Percentiles rank a stretch among this genome's conserved stretches.
Evolutionary conservation across 1,284 basidiomycete species (phyloP).

Genomic region (Cutaneotrichosporon cavernicola): DNA sequence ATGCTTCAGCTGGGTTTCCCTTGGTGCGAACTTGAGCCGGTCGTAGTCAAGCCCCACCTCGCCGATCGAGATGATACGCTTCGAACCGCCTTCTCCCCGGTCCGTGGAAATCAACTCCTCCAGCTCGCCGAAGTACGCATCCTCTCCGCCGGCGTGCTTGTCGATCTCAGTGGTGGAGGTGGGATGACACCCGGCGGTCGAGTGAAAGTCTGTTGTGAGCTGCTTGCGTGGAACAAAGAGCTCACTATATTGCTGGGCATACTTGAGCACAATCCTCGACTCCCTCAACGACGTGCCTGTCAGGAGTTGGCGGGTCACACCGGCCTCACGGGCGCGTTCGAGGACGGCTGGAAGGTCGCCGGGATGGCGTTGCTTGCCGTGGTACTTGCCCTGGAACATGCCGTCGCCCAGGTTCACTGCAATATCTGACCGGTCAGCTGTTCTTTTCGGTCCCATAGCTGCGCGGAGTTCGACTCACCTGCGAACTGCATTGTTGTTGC

Average conservation of each 20-base stretch:
- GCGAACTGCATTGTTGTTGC: slow-evolving; percentile 20
- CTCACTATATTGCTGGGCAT: slow-evolving; percentile 64
- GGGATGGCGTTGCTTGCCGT: slow-evolving; percentile 55
- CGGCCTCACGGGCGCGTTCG: slow-evolving; percentile 62
- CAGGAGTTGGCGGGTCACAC: slow-evolving; percentile 74
- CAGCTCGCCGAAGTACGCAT: slow-evolving; percentile 65
- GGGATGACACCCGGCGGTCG: slow-evolving; percentile 82
- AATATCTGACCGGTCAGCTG: slow-evolving; percentile 50
- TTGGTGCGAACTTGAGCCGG: slow-evolving; percentile 67
- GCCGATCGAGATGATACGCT: slow-evolving; percentile 72
- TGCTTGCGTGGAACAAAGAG: neutral
- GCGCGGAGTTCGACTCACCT: slow-evolving; percentile 4
- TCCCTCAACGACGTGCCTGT: slow-evolving; percentile 75
- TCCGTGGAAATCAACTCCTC: slow-evolving; percentile 62
- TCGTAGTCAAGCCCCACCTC: slow-evolving; percentile 91
- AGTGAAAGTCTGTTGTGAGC: slow-evolving; percentile 61
- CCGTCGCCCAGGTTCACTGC: slow-evolving; percentile 57
- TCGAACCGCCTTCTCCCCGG: slow-evolving; percentile 55
- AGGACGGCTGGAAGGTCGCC: slow-evolving; percentile 70
- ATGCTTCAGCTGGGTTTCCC: slow-evolving; percentile 65
- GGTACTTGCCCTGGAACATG: slow-evolving; percentile 56
- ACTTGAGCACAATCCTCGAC: slow-evolving; percentile 62
- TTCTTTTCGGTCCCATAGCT: neutral
- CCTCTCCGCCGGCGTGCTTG: slow-evolving; percentile 60
- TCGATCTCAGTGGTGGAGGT: slow-evolving; percentile 78